Conservation (phyloP, 208 protist species). For the Acanthamoeba castellanii region DNA sequence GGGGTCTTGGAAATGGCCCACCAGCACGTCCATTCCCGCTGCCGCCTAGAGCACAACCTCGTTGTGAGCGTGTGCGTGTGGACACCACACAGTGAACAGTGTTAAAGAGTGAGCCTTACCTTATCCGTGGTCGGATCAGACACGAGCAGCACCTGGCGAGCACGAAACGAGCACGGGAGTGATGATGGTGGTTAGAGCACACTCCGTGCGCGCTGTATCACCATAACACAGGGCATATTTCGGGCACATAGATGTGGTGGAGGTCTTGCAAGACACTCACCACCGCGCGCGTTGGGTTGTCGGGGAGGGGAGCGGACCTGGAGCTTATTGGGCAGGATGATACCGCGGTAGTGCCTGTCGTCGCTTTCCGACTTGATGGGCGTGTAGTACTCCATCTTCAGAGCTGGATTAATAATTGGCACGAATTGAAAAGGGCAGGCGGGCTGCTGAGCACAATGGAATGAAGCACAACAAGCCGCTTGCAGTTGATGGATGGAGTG, state of each 20-base stretch:
- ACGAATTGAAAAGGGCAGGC: not conserved
- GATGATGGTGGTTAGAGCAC: too few relatives aligned
- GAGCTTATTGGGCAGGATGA: conserved; percentile 61
- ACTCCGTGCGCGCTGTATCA: not conserved
- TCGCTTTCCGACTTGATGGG: conserved; percentile 50
- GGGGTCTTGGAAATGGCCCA: conserved; percentile 88
- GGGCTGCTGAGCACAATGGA: not conserved
- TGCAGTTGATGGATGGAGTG: too few relatives aligned
- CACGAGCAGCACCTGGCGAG: conserved; percentile 44
- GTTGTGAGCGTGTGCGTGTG: too few relatives aligned
- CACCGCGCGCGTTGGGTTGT: too few relatives aligned
- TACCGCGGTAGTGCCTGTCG: conserved; percentile 11
- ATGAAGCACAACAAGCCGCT: too few relatives aligned
- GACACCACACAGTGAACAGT: not conserved
- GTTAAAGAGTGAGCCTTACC: not conserved
- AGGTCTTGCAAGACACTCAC: not conserved
- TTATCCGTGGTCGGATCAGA: conserved; percentile 69
- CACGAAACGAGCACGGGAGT: not conserved
- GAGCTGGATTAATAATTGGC: not conserved
- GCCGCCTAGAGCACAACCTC: conserved; percentile 65
- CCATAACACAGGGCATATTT: not conserved
- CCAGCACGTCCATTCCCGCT: conserved; percentile 85
- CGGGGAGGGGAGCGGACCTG: not conserved
- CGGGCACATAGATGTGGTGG: not conserved
- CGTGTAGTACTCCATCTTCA: conserved; percentile 43